Percentiles rank a stretch among this genome's conserved stretches.
Evolutionary conservation across 2,329 filamentous ascomycete genomes (phyloP).

Genomic region (Aspergillus persii): DNA sequence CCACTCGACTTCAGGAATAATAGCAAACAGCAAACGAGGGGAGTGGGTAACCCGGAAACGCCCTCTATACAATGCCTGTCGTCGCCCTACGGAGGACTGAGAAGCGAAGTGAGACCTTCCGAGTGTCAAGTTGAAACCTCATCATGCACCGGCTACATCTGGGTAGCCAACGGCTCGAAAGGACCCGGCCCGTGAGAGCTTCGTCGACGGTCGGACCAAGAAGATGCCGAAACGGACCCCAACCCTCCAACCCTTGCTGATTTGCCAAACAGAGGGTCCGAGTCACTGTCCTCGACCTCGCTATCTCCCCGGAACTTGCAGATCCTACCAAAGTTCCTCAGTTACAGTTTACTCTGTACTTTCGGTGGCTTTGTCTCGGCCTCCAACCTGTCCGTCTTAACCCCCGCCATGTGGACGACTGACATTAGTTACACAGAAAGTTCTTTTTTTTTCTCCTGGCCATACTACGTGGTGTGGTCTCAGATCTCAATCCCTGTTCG

Average conservation of each 20-base stretch:
- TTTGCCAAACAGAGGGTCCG: neutral
- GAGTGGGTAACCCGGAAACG: no score
- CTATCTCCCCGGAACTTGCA: neutral
- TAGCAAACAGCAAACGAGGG: no score
- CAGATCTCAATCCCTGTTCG: neutral
- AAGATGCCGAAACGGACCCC: neutral
- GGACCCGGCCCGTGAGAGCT: neutral
- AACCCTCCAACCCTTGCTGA: neutral
- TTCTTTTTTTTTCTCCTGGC: no score
- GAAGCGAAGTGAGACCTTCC: no score
- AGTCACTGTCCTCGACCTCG: neutral
- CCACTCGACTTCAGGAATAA: no score
- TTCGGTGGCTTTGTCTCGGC: neutral
- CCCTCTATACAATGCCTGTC: no score
- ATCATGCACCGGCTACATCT: no score
- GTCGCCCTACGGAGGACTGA: no score
- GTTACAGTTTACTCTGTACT: neutral
- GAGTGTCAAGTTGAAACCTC: no score
- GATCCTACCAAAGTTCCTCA: neutral
- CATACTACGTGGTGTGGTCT: no score
- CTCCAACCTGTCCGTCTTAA: neutral
- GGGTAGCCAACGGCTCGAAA: neutral
- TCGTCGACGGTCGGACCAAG: neutral
- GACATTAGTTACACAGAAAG: no score
- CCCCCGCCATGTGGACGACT: no score